phyloP scores from a whole-genome alignment of 192 early-diverging fungal species.

The Entophlyctis luteolus region DNA sequence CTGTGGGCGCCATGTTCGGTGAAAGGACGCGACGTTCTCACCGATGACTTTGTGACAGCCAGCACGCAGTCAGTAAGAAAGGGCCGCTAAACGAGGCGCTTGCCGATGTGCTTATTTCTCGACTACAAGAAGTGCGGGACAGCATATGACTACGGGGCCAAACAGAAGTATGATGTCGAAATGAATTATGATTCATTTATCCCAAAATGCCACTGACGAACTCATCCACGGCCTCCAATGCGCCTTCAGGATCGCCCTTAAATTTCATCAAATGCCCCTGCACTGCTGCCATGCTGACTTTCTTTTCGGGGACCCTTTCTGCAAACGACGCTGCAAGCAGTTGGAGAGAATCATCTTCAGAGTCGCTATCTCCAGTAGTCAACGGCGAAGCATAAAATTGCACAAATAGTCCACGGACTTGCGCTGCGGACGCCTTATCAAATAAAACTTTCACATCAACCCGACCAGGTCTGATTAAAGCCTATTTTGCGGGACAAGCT shows the following conservation, averaged over 20 bases:
- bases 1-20: too few species aligned
- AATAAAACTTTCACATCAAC: constrained; percentile 61
- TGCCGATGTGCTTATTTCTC: too few species aligned
- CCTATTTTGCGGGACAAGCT: constrained; percentile 12
- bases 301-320: constrained; percentile 23
- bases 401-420: constrained; percentile 61
- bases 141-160: too few species aligned
- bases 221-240: constrained; percentile 21
- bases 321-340: constrained; percentile 67
- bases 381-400: constrained; percentile 44
- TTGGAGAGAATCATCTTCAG: not conserved
- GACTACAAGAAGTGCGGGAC: too few species aligned
- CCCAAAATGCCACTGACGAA: constrained; percentile 1
- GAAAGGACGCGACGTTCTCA: too few species aligned
- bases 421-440: constrained; percentile 53
- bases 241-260: constrained; percentile 52
- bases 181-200: too few species aligned
- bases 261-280: constrained; percentile 91
- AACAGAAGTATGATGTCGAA: too few species aligned
- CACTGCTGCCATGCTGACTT: constrained; percentile 74
- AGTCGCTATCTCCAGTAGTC: not conserved
- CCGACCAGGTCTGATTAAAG: constrained; percentile 66
- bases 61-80: too few species aligned
- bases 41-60: too few species aligned
- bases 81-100: too few species aligned